phyloP scores from a whole-genome alignment of 2,329 filamentous ascomycete species.

The Coniochaeta sp. region DNA sequence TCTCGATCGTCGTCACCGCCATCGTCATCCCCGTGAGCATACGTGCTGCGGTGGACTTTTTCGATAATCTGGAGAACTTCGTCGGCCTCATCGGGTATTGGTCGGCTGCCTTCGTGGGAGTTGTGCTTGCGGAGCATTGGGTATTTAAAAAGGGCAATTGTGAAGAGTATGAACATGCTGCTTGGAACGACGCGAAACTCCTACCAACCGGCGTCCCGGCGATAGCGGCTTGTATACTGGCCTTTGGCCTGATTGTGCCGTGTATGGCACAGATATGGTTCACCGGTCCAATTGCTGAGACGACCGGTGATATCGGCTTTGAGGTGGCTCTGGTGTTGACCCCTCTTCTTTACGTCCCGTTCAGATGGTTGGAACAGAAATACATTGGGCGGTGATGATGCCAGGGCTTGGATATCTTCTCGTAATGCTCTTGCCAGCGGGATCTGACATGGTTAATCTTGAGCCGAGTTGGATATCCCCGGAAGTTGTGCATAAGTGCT shows the following conservation, averaged over 20 bases:
- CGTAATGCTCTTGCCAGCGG: neutral
- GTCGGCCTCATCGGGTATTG: slow-evolving; percentile 37
- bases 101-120: slow-evolving; percentile 31
- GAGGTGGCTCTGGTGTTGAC: slow-evolving; percentile 14
- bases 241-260: slow-evolving; percentile 14
- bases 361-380: slow-evolving; percentile 3
- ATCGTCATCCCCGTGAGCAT: slow-evolving; percentile 33
- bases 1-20: slow-evolving; percentile 28
- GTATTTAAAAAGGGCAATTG: slow-evolving; percentile 14
- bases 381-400: neutral
- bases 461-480: neutral
- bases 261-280: slow-evolving; percentile 15
- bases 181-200: slow-evolving; percentile 14
- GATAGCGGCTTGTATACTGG: slow-evolving; percentile 8
- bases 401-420: neutral
- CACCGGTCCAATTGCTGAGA: slow-evolving; percentile 14
- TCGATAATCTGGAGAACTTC: slow-evolving; percentile 34
- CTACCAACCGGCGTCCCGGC: slow-evolving; percentile 13
- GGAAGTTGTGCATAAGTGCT: no score
- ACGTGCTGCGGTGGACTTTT: slow-evolving; percentile 29
- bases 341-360: slow-evolving; percentile 10
- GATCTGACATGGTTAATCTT: neutral
- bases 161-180: slow-evolving; percentile 11
- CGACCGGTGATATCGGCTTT: slow-evolving; percentile 15
- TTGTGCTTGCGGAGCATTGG: slow-evolving; percentile 24